phyloP scores from a whole-genome alignment of 495 filamentous ascomycete species.

The Trichoderma gamsii region DNA sequence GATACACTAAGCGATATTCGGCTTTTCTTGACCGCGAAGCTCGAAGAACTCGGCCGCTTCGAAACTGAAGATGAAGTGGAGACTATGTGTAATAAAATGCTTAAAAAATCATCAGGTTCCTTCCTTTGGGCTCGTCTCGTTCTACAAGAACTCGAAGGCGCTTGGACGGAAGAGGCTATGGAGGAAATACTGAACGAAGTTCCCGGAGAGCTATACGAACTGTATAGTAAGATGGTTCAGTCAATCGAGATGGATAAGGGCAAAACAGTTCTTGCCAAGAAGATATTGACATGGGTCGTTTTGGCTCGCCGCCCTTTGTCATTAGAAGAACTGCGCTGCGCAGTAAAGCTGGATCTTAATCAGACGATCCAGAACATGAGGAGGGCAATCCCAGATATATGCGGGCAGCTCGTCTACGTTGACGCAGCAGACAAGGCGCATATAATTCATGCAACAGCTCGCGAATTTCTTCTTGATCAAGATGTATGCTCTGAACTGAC shows the following conservation, averaged over 20 bases:
- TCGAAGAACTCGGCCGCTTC: no score
- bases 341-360: constrained; percentile 27
- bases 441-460: constrained; percentile 31
- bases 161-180: constrained; percentile 27
- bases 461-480: no score
- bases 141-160: constrained; percentile 25
- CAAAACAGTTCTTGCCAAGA: constrained; percentile 21
- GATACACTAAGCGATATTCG: no score
- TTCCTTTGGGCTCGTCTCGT: constrained; percentile 33
- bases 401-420: constrained; percentile 28
- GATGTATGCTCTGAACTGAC: no score
- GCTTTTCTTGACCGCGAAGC: no score
- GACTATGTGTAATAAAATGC: no score
- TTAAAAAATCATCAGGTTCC: constrained; percentile 28
- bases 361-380: constrained; percentile 25
- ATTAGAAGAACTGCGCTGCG: constrained; percentile 23
- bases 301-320: constrained; percentile 26
- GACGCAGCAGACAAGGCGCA: constrained; percentile 23
- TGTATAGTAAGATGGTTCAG: constrained; percentile 27
- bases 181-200: constrained; percentile 24
- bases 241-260: constrained; percentile 22
- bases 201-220: constrained; percentile 21
- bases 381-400: constrained; percentile 26
- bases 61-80: no score
- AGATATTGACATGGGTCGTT: constrained; percentile 28